Evolutionary conservation across 75 land plant species (phyloP).

Genomic region (Adiantum capillusveneris): DNA sequence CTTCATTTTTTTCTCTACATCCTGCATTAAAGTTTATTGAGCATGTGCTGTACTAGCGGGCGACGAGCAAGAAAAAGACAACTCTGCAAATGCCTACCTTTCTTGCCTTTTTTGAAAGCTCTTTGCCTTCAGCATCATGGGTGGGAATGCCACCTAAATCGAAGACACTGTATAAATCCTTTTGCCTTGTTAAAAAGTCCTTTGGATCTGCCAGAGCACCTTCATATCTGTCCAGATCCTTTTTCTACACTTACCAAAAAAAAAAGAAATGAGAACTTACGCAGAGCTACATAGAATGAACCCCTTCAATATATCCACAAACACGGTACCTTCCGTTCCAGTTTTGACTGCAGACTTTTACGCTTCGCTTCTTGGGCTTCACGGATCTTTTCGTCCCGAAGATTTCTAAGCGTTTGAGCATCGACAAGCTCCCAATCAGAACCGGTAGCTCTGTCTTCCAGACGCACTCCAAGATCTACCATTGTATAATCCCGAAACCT

Average conservation of each 20-base stretch:
- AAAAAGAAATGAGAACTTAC: neutral
- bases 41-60: neutral
- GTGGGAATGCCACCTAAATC: conserved; percentile 31
- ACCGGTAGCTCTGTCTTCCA: conserved; percentile 21
- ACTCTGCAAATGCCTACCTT: conserved; percentile 17
- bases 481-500: conserved; percentile 28
- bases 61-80: no score
- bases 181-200: conserved; percentile 10
- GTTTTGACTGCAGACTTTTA: conserved; percentile 16
- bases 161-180: conserved; percentile 26
- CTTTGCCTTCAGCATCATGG: conserved; percentile 30
- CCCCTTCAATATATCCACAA: no score
- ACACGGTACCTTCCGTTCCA: conserved; percentile 22
- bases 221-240: conserved; percentile 29
- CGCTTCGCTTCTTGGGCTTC: conserved; percentile 23
- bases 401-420: conserved; percentile 17
- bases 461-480: conserved; percentile 37
- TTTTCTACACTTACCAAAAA: conserved; percentile 14
- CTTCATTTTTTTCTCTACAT: conserved; percentile 22
- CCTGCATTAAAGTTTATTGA: conserved; percentile 11
- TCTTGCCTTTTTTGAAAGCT: conserved; percentile 30
- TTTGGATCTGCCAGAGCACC: conserved; percentile 18
- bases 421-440: conserved; percentile 34
- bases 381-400: conserved; percentile 32
- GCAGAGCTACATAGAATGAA: no score